A percentile compares a stretch with the other conserved stretches of the same genome.
phyloP scores from a whole-genome alignment of 2,329 filamentous ascomycete genomes.

The Emmonsiellopsis sp. region DNA sequence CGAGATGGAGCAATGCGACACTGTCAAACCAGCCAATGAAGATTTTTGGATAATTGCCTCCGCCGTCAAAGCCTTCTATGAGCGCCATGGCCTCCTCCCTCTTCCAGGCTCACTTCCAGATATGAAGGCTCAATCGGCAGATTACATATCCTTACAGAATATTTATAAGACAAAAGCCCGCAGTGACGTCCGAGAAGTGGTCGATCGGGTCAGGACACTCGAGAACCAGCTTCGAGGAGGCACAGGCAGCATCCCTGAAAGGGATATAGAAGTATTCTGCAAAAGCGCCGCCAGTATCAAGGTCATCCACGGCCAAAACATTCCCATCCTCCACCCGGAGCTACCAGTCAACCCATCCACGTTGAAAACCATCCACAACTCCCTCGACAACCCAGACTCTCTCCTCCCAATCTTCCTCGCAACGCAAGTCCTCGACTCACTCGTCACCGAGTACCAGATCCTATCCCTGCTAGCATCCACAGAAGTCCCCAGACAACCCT shows the following conservation, averaged over 20 bases:
- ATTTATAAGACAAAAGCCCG: conserved; percentile 87
- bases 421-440: conserved; percentile 39
- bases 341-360: conserved; percentile 29
- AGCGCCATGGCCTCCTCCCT: conserved; percentile 64
- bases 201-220: conserved; percentile 51
- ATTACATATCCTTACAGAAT: conserved; percentile 85
- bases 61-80: conserved; percentile 69
- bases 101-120: conserved; percentile 83
- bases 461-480: conserved; percentile 5
- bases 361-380: conserved; percentile 34
- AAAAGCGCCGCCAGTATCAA: conserved; percentile 92
- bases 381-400: conserved; percentile 42
- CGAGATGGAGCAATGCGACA: conserved; percentile 53
- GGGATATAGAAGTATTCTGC: conserved; percentile 84
- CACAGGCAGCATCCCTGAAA: conserved; percentile 47
- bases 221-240: conserved; percentile 42
- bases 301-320: conserved; percentile 59
- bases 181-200: conserved; percentile 66
- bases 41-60: conserved; percentile 85
- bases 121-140: conserved; percentile 89
- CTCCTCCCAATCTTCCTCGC: conserved; percentile 63
- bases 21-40: conserved; percentile 40
- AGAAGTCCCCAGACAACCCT: conserved; percentile 10
- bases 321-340: conserved; percentile 39
- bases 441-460: conserved; percentile 47